Conservation (phyloP, 2,329 filamentous ascomycete species). For the Trichoderma cornu-damae region DNA sequence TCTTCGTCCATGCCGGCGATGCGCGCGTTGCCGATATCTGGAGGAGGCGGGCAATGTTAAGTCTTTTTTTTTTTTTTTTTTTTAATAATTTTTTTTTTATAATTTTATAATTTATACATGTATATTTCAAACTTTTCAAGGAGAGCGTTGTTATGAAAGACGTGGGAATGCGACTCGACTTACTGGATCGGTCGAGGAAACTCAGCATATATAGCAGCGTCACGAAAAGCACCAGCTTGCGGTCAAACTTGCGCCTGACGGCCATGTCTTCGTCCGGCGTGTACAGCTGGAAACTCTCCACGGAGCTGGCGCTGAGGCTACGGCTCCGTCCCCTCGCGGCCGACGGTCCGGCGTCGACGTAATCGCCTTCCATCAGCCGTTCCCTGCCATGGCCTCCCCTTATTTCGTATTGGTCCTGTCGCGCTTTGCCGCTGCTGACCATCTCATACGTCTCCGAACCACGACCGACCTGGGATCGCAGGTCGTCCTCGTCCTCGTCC, state of each 20-base stretch:
- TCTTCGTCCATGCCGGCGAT: conserved; percentile 61
- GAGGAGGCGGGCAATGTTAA: too few species aligned
- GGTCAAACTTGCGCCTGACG: conserved; percentile 71
- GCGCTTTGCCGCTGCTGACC: conserved; percentile 25
- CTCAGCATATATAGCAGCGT: conserved; percentile 77
- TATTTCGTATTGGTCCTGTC: conserved; percentile 18
- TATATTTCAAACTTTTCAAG: too few species aligned
- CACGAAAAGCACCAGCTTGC: conserved; percentile 72
- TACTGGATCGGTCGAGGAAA: conserved; percentile 83
- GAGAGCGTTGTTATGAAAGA: too few species aligned
- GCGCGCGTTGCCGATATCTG: conserved; percentile 59
- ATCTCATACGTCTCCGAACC: conserved; percentile 34
- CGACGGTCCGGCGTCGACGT: conserved; percentile 23
- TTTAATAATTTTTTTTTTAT: too few species aligned
- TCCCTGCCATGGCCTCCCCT: conserved; percentile 14
- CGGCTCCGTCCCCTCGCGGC: conserved; percentile 11
- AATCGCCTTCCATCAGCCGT: conserved; percentile 23
- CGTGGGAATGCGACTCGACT: conserved; percentile 28
- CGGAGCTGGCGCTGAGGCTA: conserved; percentile 29
- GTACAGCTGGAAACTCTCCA: conserved; percentile 40
- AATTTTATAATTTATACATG: neutral
- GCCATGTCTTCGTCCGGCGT: conserved; percentile 64
- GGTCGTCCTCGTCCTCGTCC: conserved; percentile 25
- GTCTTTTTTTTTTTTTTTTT: too few species aligned
- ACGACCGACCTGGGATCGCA: conserved; percentile 30